phyloP scores from a whole-genome alignment of 768 basidiomycete genomes.

The Russula abietina region DNA sequence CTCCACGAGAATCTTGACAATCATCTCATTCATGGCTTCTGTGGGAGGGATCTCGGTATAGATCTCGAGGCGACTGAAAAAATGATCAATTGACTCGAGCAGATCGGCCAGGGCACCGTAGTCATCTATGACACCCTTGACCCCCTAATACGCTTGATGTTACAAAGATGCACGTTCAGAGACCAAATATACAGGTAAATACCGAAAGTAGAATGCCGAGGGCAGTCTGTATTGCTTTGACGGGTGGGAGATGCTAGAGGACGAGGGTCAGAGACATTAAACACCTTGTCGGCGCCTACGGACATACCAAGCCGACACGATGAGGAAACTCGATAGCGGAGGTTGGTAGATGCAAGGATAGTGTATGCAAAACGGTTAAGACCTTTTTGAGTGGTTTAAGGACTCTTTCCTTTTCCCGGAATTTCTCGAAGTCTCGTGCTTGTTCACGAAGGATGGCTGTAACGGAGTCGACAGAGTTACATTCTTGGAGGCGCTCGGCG shows the following conservation, averaged over 20 bases:
- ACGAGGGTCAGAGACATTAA: no score
- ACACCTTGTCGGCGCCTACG: no score
- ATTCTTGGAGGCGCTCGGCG: neutral
- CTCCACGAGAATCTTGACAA: neutral
- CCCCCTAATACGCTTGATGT: no score
- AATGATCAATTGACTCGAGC: neutral
- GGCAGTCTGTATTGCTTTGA: no score
- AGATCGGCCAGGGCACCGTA: neutral
- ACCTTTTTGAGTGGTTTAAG: neutral
- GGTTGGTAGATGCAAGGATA: neutral
- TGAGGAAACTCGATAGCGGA: neutral
- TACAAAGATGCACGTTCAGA: no score
- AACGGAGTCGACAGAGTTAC: no score
- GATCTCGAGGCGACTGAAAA: neutral
- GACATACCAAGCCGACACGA: no score
- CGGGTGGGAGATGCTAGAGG: no score
- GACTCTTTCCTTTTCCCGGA: neutral
- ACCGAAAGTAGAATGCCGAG: no score
- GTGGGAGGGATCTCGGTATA: neutral
- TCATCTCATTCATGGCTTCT: neutral
- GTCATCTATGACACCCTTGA: no score
- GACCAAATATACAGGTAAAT: no score
- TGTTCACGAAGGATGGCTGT: no score
- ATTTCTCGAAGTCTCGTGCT: neutral
- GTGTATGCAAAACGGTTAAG: neutral